Evolutionary conservation across 805 yeast species (phyloP).

Genomic region (Schizosaccharomyces lindneri): DNA sequence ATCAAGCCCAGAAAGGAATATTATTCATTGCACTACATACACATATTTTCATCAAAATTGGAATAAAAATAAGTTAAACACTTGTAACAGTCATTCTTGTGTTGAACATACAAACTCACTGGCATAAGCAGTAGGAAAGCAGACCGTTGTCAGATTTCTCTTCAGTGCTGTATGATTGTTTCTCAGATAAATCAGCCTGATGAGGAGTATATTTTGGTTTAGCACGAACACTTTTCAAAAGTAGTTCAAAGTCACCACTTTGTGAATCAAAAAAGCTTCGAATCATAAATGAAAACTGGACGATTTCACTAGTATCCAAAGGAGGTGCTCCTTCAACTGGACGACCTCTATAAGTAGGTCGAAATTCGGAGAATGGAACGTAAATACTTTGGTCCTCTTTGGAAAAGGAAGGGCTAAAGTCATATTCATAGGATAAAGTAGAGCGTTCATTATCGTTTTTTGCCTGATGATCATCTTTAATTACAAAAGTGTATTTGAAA

Average conservation of each 20-base stretch:
- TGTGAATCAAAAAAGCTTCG: neutral
- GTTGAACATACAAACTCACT: too few species aligned
- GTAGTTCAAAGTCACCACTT: neutral
- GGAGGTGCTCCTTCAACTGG: neutral
- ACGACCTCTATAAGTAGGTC: neutral
- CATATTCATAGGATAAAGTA: neutral
- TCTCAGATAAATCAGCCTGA: too few species aligned
- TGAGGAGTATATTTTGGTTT: neutral
- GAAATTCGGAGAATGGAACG: neutral
- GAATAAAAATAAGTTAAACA: too few species aligned
- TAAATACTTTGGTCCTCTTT: constrained; percentile 1
- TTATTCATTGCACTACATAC: too few species aligned
- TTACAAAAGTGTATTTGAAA: neutral
- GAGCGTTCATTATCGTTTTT: neutral
- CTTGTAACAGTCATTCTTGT: too few species aligned
- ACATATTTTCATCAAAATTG: too few species aligned
- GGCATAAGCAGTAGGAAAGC: too few species aligned
- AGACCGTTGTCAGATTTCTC: too few species aligned
- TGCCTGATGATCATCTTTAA: neutral
- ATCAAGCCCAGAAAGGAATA: too few species aligned
- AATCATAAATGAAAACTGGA: neutral
- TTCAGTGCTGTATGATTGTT: too few species aligned
- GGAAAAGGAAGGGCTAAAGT: neutral
- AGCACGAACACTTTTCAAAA: neutral
- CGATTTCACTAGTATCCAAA: neutral